Percentiles rank a stretch among this genome's conserved stretches.
Conservation (phyloP, 768 basidiomycete species). For the Trametes sanguinea region DNA sequence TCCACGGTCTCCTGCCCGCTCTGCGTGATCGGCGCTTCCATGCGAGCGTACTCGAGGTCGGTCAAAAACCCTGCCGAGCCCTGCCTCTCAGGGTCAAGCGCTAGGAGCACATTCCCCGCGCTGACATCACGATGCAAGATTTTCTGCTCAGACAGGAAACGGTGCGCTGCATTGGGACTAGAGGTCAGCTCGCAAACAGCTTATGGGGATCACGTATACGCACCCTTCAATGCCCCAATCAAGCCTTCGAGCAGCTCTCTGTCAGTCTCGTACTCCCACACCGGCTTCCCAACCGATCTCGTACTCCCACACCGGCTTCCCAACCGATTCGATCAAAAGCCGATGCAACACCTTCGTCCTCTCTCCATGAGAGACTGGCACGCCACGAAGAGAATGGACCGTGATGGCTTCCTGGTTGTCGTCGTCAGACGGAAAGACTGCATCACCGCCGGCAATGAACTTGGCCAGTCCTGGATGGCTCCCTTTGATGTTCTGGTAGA, state of each 20-base stretch:
- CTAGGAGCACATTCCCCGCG: slow-evolving; percentile 38
- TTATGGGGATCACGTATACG: background rate
- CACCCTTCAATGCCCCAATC: slow-evolving; percentile 3
- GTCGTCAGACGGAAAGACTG: background rate
- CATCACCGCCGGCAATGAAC: background rate
- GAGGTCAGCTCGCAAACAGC: too few relatives aligned
- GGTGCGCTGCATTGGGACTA: slow-evolving; percentile 22
- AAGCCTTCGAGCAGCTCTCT: slow-evolving; percentile 5
- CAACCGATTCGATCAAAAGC: slow-evolving; percentile 1
- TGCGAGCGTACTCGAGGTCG: slow-evolving; percentile 34
- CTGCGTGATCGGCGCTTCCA: background rate
- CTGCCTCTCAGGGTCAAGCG: slow-evolving; percentile 6
- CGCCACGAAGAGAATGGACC: background rate
- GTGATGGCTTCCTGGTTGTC: background rate
- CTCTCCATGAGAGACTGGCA: background rate
- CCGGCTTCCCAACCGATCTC: too few relatives aligned
- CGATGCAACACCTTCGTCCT: slow-evolving; percentile 8
- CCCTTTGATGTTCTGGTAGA: background rate
- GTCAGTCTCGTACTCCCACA: slow-evolving; percentile 5
- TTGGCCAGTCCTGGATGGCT: background rate
- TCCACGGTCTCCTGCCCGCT: background rate
- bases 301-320: slow-evolving; percentile 16
- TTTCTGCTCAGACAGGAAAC: slow-evolving; percentile 24
- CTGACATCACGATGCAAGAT: slow-evolving; percentile 39
- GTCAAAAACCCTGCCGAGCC: slow-evolving; percentile 31